phyloP scores from a whole-genome alignment of 2,329 filamentous ascomycete genomes.

The Orbilia brochopaga region DNA sequence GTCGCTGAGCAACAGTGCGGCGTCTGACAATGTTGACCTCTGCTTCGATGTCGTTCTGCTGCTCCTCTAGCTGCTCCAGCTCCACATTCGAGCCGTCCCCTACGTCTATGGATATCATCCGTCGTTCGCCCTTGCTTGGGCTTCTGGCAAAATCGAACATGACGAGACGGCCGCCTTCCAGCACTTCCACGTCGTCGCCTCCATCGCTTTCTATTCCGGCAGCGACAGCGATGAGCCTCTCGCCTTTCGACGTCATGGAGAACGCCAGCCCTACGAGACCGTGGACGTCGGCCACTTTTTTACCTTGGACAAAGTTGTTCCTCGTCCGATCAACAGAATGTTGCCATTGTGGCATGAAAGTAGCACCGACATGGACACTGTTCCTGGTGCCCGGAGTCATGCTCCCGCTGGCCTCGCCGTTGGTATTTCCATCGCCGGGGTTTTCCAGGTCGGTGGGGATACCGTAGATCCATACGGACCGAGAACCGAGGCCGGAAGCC shows the following conservation, averaged over 20 bases:
- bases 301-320: slow-evolving; percentile 73
- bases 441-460: slow-evolving; percentile 73
- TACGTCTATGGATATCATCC: slow-evolving; percentile 73
- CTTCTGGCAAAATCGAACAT: slow-evolving; percentile 76
- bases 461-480: slow-evolving; percentile 79
- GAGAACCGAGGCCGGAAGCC: slow-evolving; percentile 73
- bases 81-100: slow-evolving; percentile 65
- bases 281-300: slow-evolving; percentile 68
- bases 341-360: slow-evolving; percentile 69
- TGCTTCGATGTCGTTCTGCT: slow-evolving; percentile 73
- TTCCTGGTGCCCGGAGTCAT: slow-evolving; percentile 42
- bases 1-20: slow-evolving; percentile 71
- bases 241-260: slow-evolving; percentile 63
- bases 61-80: slow-evolving; percentile 74
- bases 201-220: slow-evolving; percentile 66
- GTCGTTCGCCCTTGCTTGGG: slow-evolving; percentile 64
- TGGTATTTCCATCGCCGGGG: slow-evolving; percentile 50
- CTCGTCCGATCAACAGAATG: slow-evolving; percentile 70
- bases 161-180: slow-evolving; percentile 77
- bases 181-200: slow-evolving; percentile 70
- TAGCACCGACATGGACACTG: slow-evolving; percentile 49
- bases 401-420: slow-evolving; percentile 49
- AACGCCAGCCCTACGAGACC: slow-evolving; percentile 75
- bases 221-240: slow-evolving; percentile 73
- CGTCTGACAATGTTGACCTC: slow-evolving; percentile 80